Evolutionary conservation across 1,284 basidiomycete genomes (phyloP).

Genomic region (Melampsora americana): DNA sequence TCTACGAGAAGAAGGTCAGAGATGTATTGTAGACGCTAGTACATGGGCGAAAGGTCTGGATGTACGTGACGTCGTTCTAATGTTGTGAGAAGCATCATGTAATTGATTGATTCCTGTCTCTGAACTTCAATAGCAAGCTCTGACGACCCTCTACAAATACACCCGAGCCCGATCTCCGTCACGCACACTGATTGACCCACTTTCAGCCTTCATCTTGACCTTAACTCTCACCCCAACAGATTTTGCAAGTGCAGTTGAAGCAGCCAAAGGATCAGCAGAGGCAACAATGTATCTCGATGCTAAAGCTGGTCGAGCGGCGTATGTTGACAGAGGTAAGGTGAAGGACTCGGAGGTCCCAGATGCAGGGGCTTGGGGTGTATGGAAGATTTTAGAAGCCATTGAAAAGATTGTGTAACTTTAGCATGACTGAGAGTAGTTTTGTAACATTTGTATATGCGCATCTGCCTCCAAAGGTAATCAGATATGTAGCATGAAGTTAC

Average conservation of each 20-base stretch:
- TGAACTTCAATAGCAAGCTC: conserved; percentile 57
- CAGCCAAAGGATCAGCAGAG: conserved; percentile 66
- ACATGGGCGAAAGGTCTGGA: conserved; percentile 66
- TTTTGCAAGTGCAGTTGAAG: conserved; percentile 62
- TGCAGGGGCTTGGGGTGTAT: conserved; percentile 85
- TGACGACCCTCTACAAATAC: conserved; percentile 74
- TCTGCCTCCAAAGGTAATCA: no score
- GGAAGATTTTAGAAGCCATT: conserved; percentile 66
- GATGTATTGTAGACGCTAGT: conserved; percentile 57
- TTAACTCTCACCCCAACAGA: conserved; percentile 57
- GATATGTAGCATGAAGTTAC: no score
- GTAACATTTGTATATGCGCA: no score
- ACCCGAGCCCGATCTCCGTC: conserved; percentile 83
- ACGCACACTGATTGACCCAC: conserved; percentile 83
- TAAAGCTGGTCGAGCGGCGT: conserved; percentile 83
- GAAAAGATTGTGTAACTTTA: conserved; percentile 32
- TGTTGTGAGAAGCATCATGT: neutral
- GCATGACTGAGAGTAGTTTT: no score
- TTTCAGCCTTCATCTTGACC: conserved; percentile 71
- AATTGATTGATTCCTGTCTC: neutral
- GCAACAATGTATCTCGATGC: conserved; percentile 71
- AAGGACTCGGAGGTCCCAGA: conserved; percentile 71
- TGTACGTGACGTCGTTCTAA: conserved; percentile 29
- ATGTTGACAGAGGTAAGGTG: conserved; percentile 71
- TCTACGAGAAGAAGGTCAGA: conserved; percentile 48